Evolutionary conservation across 2,329 filamentous ascomycete genomes (phyloP), one percentile per base, ranked within the genome.

Genomic region (Fusarium compactum): DNA sequence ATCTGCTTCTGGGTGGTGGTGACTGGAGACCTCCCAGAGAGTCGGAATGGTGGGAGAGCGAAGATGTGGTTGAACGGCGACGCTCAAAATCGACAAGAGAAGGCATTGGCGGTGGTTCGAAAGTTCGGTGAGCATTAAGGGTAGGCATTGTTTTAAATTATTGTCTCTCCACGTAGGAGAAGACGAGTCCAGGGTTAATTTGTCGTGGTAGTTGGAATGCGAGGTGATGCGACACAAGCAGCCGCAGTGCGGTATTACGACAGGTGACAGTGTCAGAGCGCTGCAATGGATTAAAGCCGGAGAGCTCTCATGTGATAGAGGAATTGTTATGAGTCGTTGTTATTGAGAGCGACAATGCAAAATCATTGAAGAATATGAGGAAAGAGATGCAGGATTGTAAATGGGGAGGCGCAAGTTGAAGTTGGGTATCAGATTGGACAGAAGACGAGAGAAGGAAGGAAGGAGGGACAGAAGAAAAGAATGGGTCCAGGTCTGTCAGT

Each of bases 41-140:
- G 14, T 73, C 72, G 51, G 51, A n/a, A 34, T 65, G 67, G n/a
- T 65, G 54, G 20, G 74, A 65, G 16, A 74, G 46, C 3, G 71
- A 56, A 14, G 72, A 64, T 22, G 72, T 50, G 18, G 64, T 70
- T 18, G 72, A 76, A 34, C 74, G 74, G 29, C 74, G 74, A 40
- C 74, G 74, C 27, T 74, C 74, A 50, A 70, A 74, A 18, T 75
- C 71, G 56, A 71, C 67, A n/a, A 75, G 71, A 47, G 71, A 70
- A 47, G 72, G 73, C 16, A 74, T 48, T 6, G 72, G 70, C n/a
- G 71, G 72, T n/a, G 73, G 50, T 24, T 76, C 74, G 59, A 75
- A 74, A 8, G 71, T 56, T 24, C 71, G 72, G 29, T 73, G 65
- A 27, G 72, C 58, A 61, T 75, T 74, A 48, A 76, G 45, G 22